Base-by-base conservation (phyloP, 2,329 filamentous ascomycete genomes). In the Penicillium sp. region DNA sequence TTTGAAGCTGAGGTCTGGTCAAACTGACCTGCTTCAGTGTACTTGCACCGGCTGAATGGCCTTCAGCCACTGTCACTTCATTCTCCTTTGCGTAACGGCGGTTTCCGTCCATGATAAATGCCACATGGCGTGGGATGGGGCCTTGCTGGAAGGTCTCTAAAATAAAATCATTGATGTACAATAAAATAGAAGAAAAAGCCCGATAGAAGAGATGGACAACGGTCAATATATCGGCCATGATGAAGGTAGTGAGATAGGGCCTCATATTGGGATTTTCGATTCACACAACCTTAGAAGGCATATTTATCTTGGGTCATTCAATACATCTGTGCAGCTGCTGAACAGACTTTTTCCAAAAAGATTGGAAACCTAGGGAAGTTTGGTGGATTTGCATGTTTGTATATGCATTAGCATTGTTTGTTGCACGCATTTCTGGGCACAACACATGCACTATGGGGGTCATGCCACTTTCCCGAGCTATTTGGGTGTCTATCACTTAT, bases 71-170 rank as follows among this genome's bases (percentile, higher is more conserved):
- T 5, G 29, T 34, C 5, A 49, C 31, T 18, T 21, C 7, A 11
- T 47, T 32, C 4, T 34, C 18, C 29, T 38, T 49, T 31, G 56
- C 56, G 16, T 56, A 59, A 6, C 48, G 56, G n/a, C 57, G 52
- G 21, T 59, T 60, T 9, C 56, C 56, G 18, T 60, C 56, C 57
- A 59, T 56, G 27, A 56, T 54, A 36, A 59, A 43, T 5, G 52
- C 57, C 10, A 60, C 34, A 45, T 60, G 48, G 16, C 43, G 21
- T 29, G 57, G 56, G 22, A 58, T 49, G 4, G 54, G 56, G 11
- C 56, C 56, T 47, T 54, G 27, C 6, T 34, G 27, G 8, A 53
- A 29, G 1, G 36, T 48, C 10, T 22, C 24, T 8, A 39, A 9
- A n/a, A 27, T 18, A 5, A 40, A 21, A 14, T 40, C n/a, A 14